Base-by-base conservation (phyloP, 768 basidiomycete genomes). In the Phanerochaete sordida region DNA sequence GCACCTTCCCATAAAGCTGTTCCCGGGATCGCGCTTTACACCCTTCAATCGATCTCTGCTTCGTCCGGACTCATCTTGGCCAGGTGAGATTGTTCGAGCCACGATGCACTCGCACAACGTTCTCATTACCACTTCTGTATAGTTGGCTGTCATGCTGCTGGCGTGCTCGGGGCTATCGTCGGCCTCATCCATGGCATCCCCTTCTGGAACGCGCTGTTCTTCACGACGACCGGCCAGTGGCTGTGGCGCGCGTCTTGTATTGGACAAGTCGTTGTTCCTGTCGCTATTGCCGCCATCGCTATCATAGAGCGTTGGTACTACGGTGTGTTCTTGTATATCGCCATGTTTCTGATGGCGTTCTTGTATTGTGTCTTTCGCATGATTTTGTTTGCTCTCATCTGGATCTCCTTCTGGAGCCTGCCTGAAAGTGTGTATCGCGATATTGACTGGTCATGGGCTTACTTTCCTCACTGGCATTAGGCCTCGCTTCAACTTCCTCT, bases 401-500 rank as follows among this genome's bases (percentile, higher is more conserved):
- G 21, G 11, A 24, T 54, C 1, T 54, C 37, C n/a, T 54, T 54
- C 15, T 54, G 33, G 35, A 54, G 53, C n/a, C 53, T 54, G 16
- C 53, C 53, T 15, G n/a, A 11, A 9, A 28, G 33, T 11, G 53
- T 54, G 19, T 54, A 54, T 26, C 3, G 24, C 13, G 35, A 43
- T 16, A 26, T 43, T n/a, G 39, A 43, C 35, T 54, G 53, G 53
- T 39, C 33, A 3, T 43, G 35, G 53, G 33, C 53, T 1, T 54
- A 43, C 21, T 39, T 54, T 19, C 53, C 53, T 26, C 53, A 54
- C 23, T 54, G 53, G 53, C 37, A 54, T 43, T 54, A n/a, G n/a
- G n/a, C n/a, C n/a, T n/a, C n/a, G n/a, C n/a, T n/a, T n/a, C n/a
- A n/a, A n/a, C n/a, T n/a, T n/a, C n/a, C n/a, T n/a, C n/a, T n/a